These are phyloP conservation scores for Boletellus ananas DNA, from an alignment of 768 basidiomycete genomes.

Conservation along the genomic window DNA sequence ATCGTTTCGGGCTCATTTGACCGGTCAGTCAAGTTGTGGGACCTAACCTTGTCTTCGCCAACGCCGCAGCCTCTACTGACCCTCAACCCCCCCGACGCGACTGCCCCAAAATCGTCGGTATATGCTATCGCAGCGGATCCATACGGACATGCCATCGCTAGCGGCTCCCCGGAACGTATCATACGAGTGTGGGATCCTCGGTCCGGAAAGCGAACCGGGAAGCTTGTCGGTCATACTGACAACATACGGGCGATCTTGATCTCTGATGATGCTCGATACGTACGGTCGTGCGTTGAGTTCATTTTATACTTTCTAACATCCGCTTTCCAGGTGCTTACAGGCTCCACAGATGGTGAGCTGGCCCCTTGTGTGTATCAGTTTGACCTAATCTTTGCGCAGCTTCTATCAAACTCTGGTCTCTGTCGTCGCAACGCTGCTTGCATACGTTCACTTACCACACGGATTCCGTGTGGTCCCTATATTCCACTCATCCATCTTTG, in stretches of 20 bases:
- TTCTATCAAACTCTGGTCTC: slow-evolving; percentile 93
- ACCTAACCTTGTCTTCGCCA: slow-evolving; percentile 49
- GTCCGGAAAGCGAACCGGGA: slow-evolving; percentile 71
- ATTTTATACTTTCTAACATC: slow-evolving; percentile 7
- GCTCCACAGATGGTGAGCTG: slow-evolving; percentile 65
- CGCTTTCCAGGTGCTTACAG: slow-evolving; percentile 62
- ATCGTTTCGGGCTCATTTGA: slow-evolving; percentile 94
- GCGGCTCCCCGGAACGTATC: slow-evolving; percentile 89
- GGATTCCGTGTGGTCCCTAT: slow-evolving; percentile 92
- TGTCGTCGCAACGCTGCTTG: slow-evolving; percentile 81
- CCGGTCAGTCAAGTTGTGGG: slow-evolving; percentile 92
- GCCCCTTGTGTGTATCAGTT: not conserved
- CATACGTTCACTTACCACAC: slow-evolving; percentile 97
- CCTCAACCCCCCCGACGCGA: slow-evolving; percentile 62
- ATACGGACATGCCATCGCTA: slow-evolving; percentile 75
- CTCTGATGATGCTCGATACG: slow-evolving; percentile 88
- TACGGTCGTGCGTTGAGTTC: slow-evolving; percentile 38
- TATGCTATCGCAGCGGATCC: slow-evolving; percentile 81
- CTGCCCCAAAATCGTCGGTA: slow-evolving; percentile 63
- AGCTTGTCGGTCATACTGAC: slow-evolving; percentile 95
- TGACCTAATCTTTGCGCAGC: slow-evolving; percentile 35
- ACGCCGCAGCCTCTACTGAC: slow-evolving; percentile 55
- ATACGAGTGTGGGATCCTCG: slow-evolving; percentile 93
- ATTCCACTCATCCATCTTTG: slow-evolving; percentile 82
- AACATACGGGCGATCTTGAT: slow-evolving; percentile 89